phyloP scores from a whole-genome alignment of 352 stramenopile genomes.

The Pythium phragmiticola region DNA sequence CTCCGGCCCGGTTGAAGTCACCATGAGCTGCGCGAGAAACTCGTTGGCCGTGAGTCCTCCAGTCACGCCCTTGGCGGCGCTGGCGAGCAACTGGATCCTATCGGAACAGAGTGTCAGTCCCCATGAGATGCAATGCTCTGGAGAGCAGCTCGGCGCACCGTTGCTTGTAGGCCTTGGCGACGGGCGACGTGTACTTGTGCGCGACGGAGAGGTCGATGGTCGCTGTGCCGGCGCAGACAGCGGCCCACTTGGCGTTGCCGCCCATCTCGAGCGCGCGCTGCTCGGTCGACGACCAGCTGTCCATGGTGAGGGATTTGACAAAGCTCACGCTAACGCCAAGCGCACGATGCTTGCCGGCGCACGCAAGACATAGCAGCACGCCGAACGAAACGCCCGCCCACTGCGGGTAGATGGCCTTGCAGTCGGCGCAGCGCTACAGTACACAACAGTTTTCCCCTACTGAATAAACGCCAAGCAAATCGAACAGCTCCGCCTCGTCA shows the following conservation, averaged over 20 bases:
- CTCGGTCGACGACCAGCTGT: slow-evolving; percentile 61
- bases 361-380: slow-evolving; percentile 75
- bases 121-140: neutral
- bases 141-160: slow-evolving; percentile 23
- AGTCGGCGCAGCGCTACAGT: slow-evolving; percentile 74
- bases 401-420: slow-evolving; percentile 75
- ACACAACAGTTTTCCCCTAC: neutral
- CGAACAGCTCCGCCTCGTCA: slow-evolving; percentile 1
- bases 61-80: neutral
- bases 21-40: slow-evolving; percentile 34
- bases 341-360: slow-evolving; percentile 73
- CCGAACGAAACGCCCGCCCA: slow-evolving; percentile 84
- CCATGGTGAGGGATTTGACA: slow-evolving; percentile 84
- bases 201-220: slow-evolving; percentile 41
- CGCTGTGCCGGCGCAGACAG: slow-evolving; percentile 56
- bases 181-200: slow-evolving; percentile 64
- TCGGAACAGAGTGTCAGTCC: neutral
- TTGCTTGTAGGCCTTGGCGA: slow-evolving; percentile 64
- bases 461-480: too few relatives aligned
- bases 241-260: slow-evolving; percentile 80
- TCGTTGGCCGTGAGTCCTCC: slow-evolving; percentile 48
- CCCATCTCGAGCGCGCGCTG: slow-evolving; percentile 59
- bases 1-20: neutral
- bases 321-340: slow-evolving; percentile 81
- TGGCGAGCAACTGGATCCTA: slow-evolving; percentile 28